These are phyloP conservation scores for Westerdykella aurantiaca DNA, from an alignment of 2,329 filamentous ascomycete genomes.

Conservation along the genomic window DNA sequence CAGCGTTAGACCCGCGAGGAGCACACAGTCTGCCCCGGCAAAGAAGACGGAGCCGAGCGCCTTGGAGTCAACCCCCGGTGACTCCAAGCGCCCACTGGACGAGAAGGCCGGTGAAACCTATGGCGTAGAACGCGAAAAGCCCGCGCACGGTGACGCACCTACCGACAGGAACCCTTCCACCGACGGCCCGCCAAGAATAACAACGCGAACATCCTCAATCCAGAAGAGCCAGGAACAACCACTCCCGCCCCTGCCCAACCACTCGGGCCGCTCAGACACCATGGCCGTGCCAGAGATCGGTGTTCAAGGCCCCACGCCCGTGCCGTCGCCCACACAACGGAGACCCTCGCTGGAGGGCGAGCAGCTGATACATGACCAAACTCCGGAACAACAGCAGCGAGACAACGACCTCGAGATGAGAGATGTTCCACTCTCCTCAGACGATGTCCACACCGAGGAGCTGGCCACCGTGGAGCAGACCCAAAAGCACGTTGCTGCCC, in stretches of 20 bases:
- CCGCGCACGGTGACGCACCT: slow-evolving; percentile 17
- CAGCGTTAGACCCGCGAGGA: slow-evolving; percentile 34
- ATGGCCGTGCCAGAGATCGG: slow-evolving; percentile 34
- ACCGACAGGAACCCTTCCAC: slow-evolving; percentile 20
- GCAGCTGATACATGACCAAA: slow-evolving; percentile 46
- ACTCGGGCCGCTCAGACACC: slow-evolving; percentile 31
- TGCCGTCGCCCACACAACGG: slow-evolving; percentile 31
- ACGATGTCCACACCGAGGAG: slow-evolving; percentile 45
- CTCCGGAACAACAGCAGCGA: slow-evolving; percentile 42
- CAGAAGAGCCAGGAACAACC: slow-evolving; percentile 26
- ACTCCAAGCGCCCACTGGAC: slow-evolving; percentile 42
- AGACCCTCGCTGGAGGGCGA: slow-evolving; percentile 35
- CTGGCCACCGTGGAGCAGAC: slow-evolving; percentile 18
- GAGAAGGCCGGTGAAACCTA: slow-evolving; percentile 38
- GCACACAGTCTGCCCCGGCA: slow-evolving; percentile 49
- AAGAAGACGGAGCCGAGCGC: slow-evolving; percentile 38
- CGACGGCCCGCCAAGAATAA: slow-evolving; percentile 21
- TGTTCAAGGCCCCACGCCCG: slow-evolving; percentile 44
- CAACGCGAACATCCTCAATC: slow-evolving; percentile 30
- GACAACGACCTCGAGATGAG: slow-evolving; percentile 60
- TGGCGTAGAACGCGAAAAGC: slow-evolving; percentile 15
- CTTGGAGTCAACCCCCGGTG: slow-evolving; percentile 41
- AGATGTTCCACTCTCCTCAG: slow-evolving; percentile 51
- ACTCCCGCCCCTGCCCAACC: slow-evolving; percentile 22
- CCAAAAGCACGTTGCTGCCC: slow-evolving; percentile 22